These are phyloP conservation scores for Mallotus japonicus DNA, from an alignment of 441 rosid genomes.

Conservation along the genomic window DNA sequence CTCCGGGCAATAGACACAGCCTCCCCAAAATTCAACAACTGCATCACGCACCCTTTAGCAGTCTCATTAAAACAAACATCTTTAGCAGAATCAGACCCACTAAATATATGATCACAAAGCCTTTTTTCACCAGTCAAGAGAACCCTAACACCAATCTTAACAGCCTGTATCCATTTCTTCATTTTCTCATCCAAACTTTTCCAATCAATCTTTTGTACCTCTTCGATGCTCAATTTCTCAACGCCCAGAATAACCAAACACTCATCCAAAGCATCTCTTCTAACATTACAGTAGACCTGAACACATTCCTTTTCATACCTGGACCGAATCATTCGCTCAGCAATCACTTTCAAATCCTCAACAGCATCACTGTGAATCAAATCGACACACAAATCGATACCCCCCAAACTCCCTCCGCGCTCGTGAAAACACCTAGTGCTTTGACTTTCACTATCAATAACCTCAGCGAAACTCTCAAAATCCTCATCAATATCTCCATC, in stretches of 20 bases:
- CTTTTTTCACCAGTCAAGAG: constrained; percentile 76
- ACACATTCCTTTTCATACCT: constrained; percentile 91
- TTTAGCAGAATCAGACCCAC: constrained; percentile 45
- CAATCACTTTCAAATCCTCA: constrained; percentile 71
- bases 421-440: constrained; percentile 66
- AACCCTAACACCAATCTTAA: constrained; percentile 67
- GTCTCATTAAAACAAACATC: constrained; percentile 85
- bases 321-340: constrained; percentile 79
- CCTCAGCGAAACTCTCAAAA: constrained; percentile 67
- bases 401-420: constrained; percentile 77
- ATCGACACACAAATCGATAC: constrained; percentile 73
- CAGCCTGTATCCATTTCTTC: constrained; percentile 95
- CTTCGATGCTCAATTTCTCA: constrained; percentile 93
- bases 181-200: constrained; percentile 88
- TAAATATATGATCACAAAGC: constrained; percentile 80
- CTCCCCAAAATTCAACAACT: constrained; percentile 84
- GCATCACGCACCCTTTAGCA: constrained; percentile 79
- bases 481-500: constrained; percentile 69
- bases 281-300: constrained; percentile 72
- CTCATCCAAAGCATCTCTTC: constrained; percentile 86
- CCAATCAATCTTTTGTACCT: constrained; percentile 94
- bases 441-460: constrained; percentile 47
- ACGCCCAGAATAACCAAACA: constrained; percentile 72
- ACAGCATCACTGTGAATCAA: constrained; percentile 65
- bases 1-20: constrained; percentile 78